Conservation (phyloP, 805 yeast genomes). For the Sugiyamaella valdiviana region DNA sequence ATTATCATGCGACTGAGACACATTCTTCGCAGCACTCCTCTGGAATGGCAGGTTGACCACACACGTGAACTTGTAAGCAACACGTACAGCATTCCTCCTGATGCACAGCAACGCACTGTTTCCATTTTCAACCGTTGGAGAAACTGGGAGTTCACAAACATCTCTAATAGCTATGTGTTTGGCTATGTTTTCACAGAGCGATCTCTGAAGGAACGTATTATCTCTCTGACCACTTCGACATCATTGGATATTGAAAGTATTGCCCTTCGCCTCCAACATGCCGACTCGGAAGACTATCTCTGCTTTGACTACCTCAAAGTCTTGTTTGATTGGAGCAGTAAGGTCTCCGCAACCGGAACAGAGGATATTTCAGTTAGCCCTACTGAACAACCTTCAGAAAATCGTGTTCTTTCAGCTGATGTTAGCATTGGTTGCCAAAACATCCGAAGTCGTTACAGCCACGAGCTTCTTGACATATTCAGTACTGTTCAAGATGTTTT, state of each 20-base stretch:
- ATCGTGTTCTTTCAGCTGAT: slow-evolving; percentile 14
- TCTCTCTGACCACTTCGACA: slow-evolving; percentile 9
- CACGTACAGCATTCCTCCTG: slow-evolving; percentile 41
- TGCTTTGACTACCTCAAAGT: slow-evolving; percentile 30
- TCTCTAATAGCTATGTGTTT: slow-evolving; percentile 52
- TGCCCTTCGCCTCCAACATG: slow-evolving; percentile 25
- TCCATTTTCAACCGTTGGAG: slow-evolving; percentile 72
- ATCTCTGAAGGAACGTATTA: slow-evolving; percentile 14
- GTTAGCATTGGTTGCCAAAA: slow-evolving; percentile 19
- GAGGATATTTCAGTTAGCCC: slow-evolving; percentile 5
- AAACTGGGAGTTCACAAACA: slow-evolving; percentile 78
- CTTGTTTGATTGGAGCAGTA: slow-evolving; percentile 14
- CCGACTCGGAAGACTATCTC: slow-evolving; percentile 31
- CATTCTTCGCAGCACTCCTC: slow-evolving; percentile 54
- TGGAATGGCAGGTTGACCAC: slow-evolving; percentile 39
- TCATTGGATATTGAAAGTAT: slow-evolving; percentile 30
- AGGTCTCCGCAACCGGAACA: neutral
- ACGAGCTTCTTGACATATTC: slow-evolving; percentile 16
- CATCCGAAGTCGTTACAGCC: slow-evolving; percentile 22
- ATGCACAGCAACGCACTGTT: slow-evolving; percentile 51
- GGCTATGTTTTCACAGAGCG: slow-evolving; percentile 40
- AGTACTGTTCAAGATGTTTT: slow-evolving; percentile 5
- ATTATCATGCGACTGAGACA: slow-evolving; percentile 74
- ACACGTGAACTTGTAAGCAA: slow-evolving; percentile 30
- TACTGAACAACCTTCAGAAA: slow-evolving; percentile 12